These are phyloP conservation scores for Heritiera littoralis DNA, from an alignment of 345 rosid genomes.

Conservation along the genomic window DNA sequence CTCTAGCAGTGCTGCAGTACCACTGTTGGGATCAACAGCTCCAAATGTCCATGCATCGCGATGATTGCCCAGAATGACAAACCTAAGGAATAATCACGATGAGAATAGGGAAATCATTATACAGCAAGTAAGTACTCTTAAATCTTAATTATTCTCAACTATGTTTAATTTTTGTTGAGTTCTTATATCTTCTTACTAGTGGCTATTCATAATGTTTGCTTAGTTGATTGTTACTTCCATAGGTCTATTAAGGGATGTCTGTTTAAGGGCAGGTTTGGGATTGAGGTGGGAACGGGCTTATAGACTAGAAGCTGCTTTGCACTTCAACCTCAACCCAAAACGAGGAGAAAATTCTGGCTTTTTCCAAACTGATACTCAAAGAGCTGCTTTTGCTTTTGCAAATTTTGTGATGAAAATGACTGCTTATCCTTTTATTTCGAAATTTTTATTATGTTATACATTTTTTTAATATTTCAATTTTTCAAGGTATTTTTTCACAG, in stretches of 20 bases:
- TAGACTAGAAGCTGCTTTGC: no score
- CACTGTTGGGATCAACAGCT: conserved; percentile 90
- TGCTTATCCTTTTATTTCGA: no score
- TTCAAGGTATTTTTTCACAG: no score
- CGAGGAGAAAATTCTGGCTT: no score
- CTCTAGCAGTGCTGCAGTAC: conserved; percentile 81
- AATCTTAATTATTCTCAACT: background rate
- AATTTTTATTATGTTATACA: no score
- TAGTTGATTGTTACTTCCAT: background rate
- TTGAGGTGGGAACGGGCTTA: no score
- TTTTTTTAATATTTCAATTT: no score
- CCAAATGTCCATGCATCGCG: conserved; percentile 96
- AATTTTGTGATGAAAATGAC: no score
- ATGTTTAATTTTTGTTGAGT: background rate
- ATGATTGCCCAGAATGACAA: conserved; percentile 77
- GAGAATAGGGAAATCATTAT: conserved; percentile 1
- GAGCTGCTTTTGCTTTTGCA: no score
- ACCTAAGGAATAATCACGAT: conserved; percentile 40
- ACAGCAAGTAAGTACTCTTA: conserved; percentile 3
- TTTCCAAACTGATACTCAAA: no score
- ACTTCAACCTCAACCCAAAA: no score
- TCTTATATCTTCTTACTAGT: background rate
- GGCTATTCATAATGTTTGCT: background rate
- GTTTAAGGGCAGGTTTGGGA: background rate
- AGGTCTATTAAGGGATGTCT: background rate